Evolutionary conservation across 2,329 filamentous ascomycete species (phyloP), one percentile per base, ranked within the genome.

Genomic region (Phialophora expanda): DNA sequence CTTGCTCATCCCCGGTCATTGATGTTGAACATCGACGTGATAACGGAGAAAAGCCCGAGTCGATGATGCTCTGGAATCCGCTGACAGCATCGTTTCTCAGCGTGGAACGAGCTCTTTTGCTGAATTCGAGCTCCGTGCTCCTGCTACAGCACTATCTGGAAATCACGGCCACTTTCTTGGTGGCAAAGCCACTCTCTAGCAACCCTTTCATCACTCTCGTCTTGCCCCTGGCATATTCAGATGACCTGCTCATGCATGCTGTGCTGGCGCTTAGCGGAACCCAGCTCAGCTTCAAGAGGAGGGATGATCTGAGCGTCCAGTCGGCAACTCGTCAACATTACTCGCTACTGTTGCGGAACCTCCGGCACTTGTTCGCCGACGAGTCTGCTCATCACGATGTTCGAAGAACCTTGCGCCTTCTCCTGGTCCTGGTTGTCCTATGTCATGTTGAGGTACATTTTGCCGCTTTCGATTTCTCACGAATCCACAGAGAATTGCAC

Each of bases 181-280:
- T 1, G 55, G 57, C 2, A 62, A 62, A 46, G 24, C 62, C n/a
- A 20, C 46, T n/a, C 20, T n/a, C 12, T 17, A 34, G 34, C 54
- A 67, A 65, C 53, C 62, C 62, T 3, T 67, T 61, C 58, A 48
- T 68, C 32, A 68, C 64, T 5, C 44, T 56, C 3, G 48, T 68
- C 9, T 12, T 68, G n/a, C 66, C 66, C 3, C 30, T 66, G 20
- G 66, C 64, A 12, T 61, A 56, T 11, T 54, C 50, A 4, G 66
- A 68, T 24, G 63, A 66, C n/a, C 48, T 64, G 4, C 64, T 68
- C 9, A 68, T 68, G 66, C 63, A 68, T 53, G 38, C 59, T 32
- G 60, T 68, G 3, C n/a, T 68, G 30, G 59, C 64, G 7, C 46
- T 66, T 44, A 66, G 66, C 41, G 66, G 64, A 3, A 61, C 59